A percentile compares a stretch with the other conserved stretches of the same genome.
Conservation (phyloP, 305 asterid species). For the Fraxinus albicans region DNA sequence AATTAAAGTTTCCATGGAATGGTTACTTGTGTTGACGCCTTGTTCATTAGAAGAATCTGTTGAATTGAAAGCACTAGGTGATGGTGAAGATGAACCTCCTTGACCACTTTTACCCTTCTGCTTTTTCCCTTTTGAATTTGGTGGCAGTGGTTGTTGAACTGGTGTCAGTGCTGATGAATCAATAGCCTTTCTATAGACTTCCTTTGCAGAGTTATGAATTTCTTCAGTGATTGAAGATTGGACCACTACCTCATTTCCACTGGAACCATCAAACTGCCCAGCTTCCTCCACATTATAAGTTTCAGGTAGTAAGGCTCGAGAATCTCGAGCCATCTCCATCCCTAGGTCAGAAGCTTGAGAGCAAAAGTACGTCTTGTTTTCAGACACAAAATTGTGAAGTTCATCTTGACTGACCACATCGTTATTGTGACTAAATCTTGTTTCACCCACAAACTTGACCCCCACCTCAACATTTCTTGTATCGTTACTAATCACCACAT, state of each 20-base stretch:
- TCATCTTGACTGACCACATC: slow-evolving; percentile 54
- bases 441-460: slow-evolving; percentile 70
- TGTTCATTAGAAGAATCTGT: slow-evolving; percentile 54
- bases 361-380: slow-evolving; percentile 59
- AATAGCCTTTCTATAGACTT: slow-evolving; percentile 35
- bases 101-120: slow-evolving; percentile 74
- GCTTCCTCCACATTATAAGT: slow-evolving; percentile 56
- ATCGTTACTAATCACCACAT: slow-evolving; percentile 50
- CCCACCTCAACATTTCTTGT: slow-evolving; percentile 60
- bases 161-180: slow-evolving; percentile 41
- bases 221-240: slow-evolving; percentile 49
- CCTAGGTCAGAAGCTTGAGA: slow-evolving; percentile 92
- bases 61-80: slow-evolving; percentile 48
- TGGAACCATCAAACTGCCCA: slow-evolving; percentile 53
- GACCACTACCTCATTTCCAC: slow-evolving; percentile 38
- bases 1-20: slow-evolving; percentile 43
- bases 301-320: slow-evolving; percentile 57
- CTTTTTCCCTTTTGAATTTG: slow-evolving; percentile 61
- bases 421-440: slow-evolving; percentile 49
- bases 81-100: slow-evolving; percentile 47
- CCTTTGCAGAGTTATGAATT: slow-evolving; percentile 45
- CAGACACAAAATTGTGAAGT: slow-evolving; percentile 50
- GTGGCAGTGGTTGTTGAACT: slow-evolving; percentile 46
- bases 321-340: slow-evolving; percentile 71
- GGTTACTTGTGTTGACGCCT: slow-evolving; percentile 45